Conservation (phyloP, 2,329 filamentous ascomycete genomes). For the Epichloe baconii region DNA sequence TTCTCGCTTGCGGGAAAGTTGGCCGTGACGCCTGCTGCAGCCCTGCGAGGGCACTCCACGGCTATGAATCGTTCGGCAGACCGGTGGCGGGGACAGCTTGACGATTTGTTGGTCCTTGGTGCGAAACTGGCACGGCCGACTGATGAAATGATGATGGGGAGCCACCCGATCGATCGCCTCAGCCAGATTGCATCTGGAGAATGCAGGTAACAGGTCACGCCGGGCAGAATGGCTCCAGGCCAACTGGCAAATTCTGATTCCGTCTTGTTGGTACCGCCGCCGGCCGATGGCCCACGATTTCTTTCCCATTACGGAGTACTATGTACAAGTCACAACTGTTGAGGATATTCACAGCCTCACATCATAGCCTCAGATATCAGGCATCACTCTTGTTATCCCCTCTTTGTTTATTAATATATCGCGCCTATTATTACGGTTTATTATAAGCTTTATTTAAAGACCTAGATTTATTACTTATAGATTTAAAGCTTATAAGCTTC, state of each 20-base stretch:
- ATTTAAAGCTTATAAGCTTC: too few relatives aligned
- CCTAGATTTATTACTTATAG: too few relatives aligned
- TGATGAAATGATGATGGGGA: not conserved
- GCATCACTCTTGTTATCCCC: too few relatives aligned
- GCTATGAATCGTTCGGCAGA: not conserved
- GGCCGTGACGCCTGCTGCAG: not conserved
- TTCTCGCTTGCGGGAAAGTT: not conserved
- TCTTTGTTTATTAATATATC: too few relatives aligned
- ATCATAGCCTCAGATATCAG: too few relatives aligned
- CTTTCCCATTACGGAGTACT: too few relatives aligned
- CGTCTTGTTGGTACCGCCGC: not conserved
- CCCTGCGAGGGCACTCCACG: not conserved
- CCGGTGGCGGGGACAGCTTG: not conserved
- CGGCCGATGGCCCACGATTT: too few relatives aligned
- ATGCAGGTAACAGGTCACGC: not conserved
- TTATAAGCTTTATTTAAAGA: too few relatives aligned
- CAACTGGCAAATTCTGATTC: not conserved
- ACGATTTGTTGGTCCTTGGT: not conserved
- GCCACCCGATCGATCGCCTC: not conserved
- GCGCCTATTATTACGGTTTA: too few relatives aligned
- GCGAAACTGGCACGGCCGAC: not conserved
- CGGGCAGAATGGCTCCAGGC: not conserved
- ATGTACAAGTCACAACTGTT: too few relatives aligned
- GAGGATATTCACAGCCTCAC: too few relatives aligned
- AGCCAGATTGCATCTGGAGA: not conserved